These are phyloP conservation scores for Diaporthe citriasiana DNA, from an alignment of 2,329 filamentous ascomycete genomes.

Conservation along the genomic window DNA sequence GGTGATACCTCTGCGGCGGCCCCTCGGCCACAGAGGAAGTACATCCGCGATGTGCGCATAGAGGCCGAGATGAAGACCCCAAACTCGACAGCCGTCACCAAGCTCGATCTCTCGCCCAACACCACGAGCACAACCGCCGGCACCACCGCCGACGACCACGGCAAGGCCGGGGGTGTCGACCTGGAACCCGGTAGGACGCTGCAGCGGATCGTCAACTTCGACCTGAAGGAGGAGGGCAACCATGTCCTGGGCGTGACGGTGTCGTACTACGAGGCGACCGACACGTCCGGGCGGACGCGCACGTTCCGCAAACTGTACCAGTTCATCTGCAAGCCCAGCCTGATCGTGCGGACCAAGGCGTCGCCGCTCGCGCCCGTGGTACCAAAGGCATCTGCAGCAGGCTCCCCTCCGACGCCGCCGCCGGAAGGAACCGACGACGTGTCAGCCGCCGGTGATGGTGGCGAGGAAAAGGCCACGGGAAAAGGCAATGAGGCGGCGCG, in stretches of 20 bases:
- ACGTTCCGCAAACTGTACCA: constrained; percentile 97
- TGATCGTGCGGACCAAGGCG: constrained; percentile 92
- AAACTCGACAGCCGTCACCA: constrained; percentile 68
- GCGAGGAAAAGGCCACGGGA: constrained; percentile 41
- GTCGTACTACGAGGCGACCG: constrained; percentile 90
- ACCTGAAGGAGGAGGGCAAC: constrained; percentile 93
- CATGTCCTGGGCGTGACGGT: constrained; percentile 95
- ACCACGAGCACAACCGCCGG: constrained; percentile 34
- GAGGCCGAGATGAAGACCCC: constrained; percentile 97
- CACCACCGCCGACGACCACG: constrained; percentile 37
- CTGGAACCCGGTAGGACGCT: constrained; percentile 76
- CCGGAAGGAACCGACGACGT: constrained; percentile 44
- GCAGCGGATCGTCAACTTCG: constrained; percentile 86
- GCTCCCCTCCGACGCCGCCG: constrained; percentile 25
- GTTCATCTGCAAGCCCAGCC: constrained; percentile 90
- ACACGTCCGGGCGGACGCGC: constrained; percentile 78
- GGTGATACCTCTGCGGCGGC: constrained; percentile 39
- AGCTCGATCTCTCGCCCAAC: constrained; percentile 69
- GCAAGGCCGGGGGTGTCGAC: constrained; percentile 56
- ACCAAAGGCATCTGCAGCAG: neutral
- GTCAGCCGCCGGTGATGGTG: neutral
- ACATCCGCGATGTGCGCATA: constrained; percentile 83
- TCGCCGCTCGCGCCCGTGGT: constrained; percentile 68
- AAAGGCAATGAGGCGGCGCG: neutral
- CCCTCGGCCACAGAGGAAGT: constrained; percentile 53